phyloP scores from a whole-genome alignment of 1,284 basidiomycete species.

The Ceratobasidium sp. region DNA sequence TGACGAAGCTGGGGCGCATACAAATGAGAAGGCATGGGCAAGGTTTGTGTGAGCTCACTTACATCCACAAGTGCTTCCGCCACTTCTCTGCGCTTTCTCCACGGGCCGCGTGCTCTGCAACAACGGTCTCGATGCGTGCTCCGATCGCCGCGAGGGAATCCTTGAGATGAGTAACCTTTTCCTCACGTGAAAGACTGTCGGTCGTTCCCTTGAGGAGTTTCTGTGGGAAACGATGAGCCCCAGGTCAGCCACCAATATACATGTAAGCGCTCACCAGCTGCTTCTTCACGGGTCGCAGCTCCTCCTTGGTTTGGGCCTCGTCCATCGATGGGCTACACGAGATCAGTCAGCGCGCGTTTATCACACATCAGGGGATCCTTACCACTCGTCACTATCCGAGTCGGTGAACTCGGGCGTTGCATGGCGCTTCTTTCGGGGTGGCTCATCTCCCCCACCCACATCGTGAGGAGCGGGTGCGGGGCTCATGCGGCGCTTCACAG shows the following conservation, averaged over 20 bases:
- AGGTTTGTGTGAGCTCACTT: conserved; percentile 60
- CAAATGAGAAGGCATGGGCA: conserved; percentile 40
- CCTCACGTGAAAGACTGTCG: conserved; percentile 91
- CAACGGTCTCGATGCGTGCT: conserved; percentile 88
- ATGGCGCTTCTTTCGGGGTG: conserved; percentile 76
- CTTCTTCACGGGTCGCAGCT: conserved; percentile 96
- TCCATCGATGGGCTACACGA: conserved; percentile 90
- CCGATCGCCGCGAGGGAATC: conserved; percentile 96
- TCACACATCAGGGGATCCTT: conserved; percentile 55
- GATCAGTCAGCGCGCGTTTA: conserved; percentile 16
- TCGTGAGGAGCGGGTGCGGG: conserved; percentile 53
- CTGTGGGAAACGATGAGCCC: conserved; percentile 58
- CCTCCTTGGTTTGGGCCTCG: conserved; percentile 93
- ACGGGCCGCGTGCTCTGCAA: conserved; percentile 79
- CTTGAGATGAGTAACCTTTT: conserved; percentile 96
- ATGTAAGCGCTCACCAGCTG: conserved; percentile 76
- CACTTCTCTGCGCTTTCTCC: conserved; percentile 87
- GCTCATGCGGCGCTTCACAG: conserved; percentile 55
- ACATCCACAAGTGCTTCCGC: conserved; percentile 97
- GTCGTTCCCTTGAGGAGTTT: conserved; percentile 95
- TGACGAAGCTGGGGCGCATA: conserved; percentile 76
- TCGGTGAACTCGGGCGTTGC: conserved; percentile 94
- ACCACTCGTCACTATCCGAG: conserved; percentile 90
- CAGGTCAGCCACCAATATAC: conserved; percentile 23
- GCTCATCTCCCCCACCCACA: conserved; percentile 43